Evolutionary conservation across 1,284 basidiomycete genomes (phyloP), one percentile per base, ranked within the genome.

Genomic region (Lentinula novae-zelandiae): DNA sequence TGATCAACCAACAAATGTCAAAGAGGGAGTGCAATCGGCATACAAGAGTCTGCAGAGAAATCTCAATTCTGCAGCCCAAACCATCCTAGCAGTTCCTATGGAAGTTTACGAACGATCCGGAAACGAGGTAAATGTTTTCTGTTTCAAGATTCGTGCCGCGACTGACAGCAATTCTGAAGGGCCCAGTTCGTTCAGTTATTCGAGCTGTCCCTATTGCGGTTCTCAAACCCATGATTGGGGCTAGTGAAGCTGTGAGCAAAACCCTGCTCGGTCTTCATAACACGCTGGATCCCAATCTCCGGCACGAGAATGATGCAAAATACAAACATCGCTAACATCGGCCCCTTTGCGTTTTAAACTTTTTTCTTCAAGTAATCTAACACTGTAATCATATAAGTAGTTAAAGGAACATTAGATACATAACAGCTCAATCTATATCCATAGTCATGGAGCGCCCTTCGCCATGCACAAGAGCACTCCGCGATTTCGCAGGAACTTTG

Each of bases 71-170:
- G 96, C 96, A 3, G 97, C 96, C 12, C 96, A 99, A 76, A 99
- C 97, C 0, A 99, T 99, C 65, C 82, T 99, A 34, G 96, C 97
- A 0, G 94, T 99, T 0, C 96, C 96, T 0, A 98, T 99, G 95
- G 97, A 99, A 73, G 95, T 98, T 15, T 98, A 98, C 68, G 96
- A 99, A 73, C 82, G 90, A 62, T 90, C 92, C 12, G 91, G 91
- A 15, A 90, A 88, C 58, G 91, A 95, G 81, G 95, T 92, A 67
- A 71, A 82, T 36, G 22, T n/a, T 38, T 38, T 42, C 20, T 31
- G 7, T 44, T 48, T 42, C 42, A 49, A 55, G 52, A 42, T 48
- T 20, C 22, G n/a, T 20, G 58, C n/a, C 49, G 58, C 49, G 57
- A 48, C 51, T 63, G 50, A 61, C 50, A 27, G 3, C 44, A 12